Base-by-base conservation (phyloP, 345 rosid genomes). In the Populus nigra region DNA sequence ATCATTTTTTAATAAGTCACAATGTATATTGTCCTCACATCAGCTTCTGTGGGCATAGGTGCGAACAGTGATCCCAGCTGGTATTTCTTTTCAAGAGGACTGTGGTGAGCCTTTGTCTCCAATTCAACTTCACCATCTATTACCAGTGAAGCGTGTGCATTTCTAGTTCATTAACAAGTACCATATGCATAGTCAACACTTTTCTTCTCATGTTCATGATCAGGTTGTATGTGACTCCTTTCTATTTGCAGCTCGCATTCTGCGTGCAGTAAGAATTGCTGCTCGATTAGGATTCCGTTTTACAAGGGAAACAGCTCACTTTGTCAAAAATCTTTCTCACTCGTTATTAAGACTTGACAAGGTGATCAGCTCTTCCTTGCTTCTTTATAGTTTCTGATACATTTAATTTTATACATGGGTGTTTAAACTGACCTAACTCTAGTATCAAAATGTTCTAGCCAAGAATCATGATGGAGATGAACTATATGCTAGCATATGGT, bases 401-500 rank as follows among this genome's bases (percentile, higher is more conserved):
- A 36, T 78, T 71, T 53, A 50, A 29, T 22, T 55, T 31, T 62
- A 23, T 53, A 75, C 73, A 13, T 53, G 62, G 77, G 71, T 75
- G 7, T 74, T 76, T 20, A 77, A 27, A 31, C 76, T 73, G 57
- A 76, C 78, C 77, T 41, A 74, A 18, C 63, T 80, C 33, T 81
- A 7, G 35, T 63, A 73, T 39, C 68, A 68, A 78, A 79, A 63
- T 78, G 66, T 81, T 79, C 76, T 79, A 96, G 98, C 86, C 90
- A 76, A 92, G 98, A 83, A 88, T 94, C 82, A 79, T 91, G 82
- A 89, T 92, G 97, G 99, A 96, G 90, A 85, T 94, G 94, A 96
- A 96, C 83, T 93, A 94, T 85, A 92, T 96, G 99, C 83, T 96
- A 59, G 94, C 99, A 22, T 92, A 91, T 86, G 99, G 99, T 70